phyloP scores from a whole-genome alignment of 257 asterid species.

The Galeopsis tetrahit region DNA sequence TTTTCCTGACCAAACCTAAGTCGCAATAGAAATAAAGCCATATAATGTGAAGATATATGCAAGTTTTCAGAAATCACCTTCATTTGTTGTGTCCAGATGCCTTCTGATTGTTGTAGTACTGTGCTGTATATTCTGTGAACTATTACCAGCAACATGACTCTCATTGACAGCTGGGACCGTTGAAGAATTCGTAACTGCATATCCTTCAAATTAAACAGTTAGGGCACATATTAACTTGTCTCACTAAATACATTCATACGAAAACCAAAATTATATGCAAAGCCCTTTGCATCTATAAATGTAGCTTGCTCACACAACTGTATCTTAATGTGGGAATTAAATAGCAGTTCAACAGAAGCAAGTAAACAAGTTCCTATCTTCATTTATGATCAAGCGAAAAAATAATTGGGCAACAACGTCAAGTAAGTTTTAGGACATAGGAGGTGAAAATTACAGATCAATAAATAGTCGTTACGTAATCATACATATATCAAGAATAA shows the following conservation, averaged over 20 bases:
- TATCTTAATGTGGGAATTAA: neutral
- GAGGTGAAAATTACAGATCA: no score
- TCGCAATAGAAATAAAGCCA: neutral
- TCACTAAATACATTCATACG: neutral
- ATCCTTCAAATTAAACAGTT: constrained; percentile 36
- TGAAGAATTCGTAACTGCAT: constrained; percentile 35
- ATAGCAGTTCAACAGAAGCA: neutral
- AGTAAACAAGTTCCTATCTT: neutral
- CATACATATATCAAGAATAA: neutral
- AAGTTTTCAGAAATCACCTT: constrained; percentile 45
- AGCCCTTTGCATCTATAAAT: neutral
- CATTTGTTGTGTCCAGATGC: constrained; percentile 36
- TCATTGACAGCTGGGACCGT: constrained; percentile 24
- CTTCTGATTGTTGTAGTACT: constrained; percentile 24
- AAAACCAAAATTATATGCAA: neutral
- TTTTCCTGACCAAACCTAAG: neutral
- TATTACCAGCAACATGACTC: constrained; percentile 30
- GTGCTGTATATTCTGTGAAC: constrained; percentile 33
- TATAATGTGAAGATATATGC: neutral
- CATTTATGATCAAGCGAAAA: constrained; percentile 3
- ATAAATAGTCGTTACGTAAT: neutral
- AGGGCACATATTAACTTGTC: neutral
- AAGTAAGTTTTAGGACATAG: no score
- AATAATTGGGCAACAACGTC: no score
- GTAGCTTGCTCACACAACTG: constrained; percentile 3